phyloP scores from a whole-genome alignment of 345 rosid species.

The Dimocarpus longan region DNA sequence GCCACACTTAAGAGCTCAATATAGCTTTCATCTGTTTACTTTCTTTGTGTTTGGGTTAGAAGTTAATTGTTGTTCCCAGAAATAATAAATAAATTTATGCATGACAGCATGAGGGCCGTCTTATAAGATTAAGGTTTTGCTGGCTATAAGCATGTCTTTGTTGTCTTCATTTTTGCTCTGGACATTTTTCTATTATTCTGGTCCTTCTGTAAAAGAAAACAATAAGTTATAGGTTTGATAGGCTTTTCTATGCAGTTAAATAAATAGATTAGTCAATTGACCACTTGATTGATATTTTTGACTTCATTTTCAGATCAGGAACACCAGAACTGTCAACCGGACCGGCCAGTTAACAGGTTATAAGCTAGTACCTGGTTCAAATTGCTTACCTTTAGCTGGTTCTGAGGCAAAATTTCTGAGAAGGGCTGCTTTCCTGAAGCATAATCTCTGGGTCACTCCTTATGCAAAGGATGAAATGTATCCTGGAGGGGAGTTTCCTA shows the following conservation, averaged over 20 bases:
- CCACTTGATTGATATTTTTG: neutral
- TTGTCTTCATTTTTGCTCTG: neutral
- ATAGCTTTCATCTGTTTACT: neutral
- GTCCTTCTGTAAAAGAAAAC: neutral
- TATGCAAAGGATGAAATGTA: constrained; percentile 58
- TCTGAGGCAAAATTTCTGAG: constrained; percentile 66
- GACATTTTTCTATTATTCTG: neutral
- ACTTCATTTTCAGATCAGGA: constrained; percentile 48
- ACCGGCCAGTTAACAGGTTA: constrained; percentile 74
- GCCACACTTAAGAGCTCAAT: neutral
- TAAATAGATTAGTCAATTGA: neutral
- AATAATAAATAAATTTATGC: neutral
- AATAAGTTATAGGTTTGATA: neutral
- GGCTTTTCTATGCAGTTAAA: neutral
- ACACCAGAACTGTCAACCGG: constrained; percentile 73
- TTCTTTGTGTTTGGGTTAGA: neutral
- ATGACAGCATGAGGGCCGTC: neutral
- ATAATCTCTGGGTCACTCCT: constrained; percentile 75
- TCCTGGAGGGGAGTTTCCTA: constrained; percentile 83
- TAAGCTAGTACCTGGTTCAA: constrained; percentile 72
- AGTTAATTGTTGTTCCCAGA: neutral
- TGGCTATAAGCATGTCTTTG: neutral
- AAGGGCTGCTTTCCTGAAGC: constrained; percentile 73
- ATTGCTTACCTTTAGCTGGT: constrained; percentile 75
- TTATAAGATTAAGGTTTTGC: neutral